These are phyloP conservation scores for Thuja plicata DNA, from an alignment of 83 land plant genomes.

Conservation along the genomic window DNA sequence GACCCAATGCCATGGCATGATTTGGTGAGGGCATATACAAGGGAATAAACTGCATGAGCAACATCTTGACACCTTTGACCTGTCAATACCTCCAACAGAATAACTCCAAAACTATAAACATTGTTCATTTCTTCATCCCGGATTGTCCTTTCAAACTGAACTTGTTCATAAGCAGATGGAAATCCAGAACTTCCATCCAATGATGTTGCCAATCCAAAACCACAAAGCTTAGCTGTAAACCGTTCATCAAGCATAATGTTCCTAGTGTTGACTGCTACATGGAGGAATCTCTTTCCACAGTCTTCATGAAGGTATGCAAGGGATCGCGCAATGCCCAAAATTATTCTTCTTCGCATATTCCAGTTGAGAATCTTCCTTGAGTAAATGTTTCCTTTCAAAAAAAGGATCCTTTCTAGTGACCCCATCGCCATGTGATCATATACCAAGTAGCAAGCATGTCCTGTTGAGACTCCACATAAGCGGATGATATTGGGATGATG, in stretches of 20 bases:
- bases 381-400: background rate
- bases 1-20: background rate
- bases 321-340: background rate
- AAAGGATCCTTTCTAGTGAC: background rate
- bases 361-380: background rate
- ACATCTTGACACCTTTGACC: background rate
- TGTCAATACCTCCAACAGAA: background rate
- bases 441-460: background rate
- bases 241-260: background rate
- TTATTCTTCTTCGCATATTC: background rate
- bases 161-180: background rate
- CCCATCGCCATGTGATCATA: slow-evolving; percentile 2
- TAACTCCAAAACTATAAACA: background rate
- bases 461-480: background rate
- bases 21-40: background rate
- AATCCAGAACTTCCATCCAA: background rate
- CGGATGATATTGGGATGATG: background rate
- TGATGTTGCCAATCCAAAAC: background rate
- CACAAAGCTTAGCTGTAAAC: background rate
- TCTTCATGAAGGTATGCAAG: background rate
- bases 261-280: background rate
- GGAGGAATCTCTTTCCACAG: background rate
- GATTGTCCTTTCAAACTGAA: background rate
- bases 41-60: background rate
- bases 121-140: background rate